phyloP scores from a whole-genome alignment of 176 grass and related monocot genomes.

The Hsuehochloa calcarea region DNA sequence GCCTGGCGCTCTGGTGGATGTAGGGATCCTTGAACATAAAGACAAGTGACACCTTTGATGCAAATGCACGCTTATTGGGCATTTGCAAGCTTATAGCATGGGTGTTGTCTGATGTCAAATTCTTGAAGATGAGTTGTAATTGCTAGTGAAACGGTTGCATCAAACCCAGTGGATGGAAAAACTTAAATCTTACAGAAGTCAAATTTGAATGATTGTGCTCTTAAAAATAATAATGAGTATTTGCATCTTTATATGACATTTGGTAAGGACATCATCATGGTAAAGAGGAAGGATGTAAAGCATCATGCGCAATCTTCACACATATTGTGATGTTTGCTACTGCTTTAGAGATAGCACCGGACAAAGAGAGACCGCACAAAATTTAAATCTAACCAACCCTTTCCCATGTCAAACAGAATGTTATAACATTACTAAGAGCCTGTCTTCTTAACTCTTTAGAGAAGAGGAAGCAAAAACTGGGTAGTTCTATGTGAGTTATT shows the following conservation, averaged over 20 bases:
- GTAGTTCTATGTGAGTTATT: constrained; percentile 23
- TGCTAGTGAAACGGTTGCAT: constrained; percentile 17
- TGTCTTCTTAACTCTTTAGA: not conserved
- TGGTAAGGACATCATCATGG: constrained; percentile 18
- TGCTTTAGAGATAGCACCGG: constrained; percentile 13
- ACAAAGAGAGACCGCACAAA: not conserved
- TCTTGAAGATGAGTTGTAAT: constrained; percentile 24
- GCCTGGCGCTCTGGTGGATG: constrained; percentile 39
- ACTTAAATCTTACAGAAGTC: not conserved
- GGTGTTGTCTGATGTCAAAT: constrained; percentile 15
- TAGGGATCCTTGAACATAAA: constrained; percentile 29
- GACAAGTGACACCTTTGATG: constrained; percentile 22
- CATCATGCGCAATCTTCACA: not conserved
- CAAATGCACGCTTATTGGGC: constrained; percentile 30
- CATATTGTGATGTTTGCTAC: constrained; percentile 1
- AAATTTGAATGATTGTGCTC: constrained; percentile 33
- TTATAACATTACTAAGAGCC: not conserved
- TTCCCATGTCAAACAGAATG: constrained; percentile 24
- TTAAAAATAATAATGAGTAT: not conserved
- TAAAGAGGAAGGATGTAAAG: constrained; percentile 5
- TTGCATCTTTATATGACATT: not conserved
- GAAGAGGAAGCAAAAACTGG: not conserved
- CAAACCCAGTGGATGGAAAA: not conserved
- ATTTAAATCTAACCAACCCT: constrained; percentile 11
- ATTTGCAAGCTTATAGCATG: constrained; percentile 13